A percentile compares a stretch with the other conserved stretches of the same genome.
These are phyloP conservation scores for Cryphonectria nitschkei DNA, from an alignment of 2,329 filamentous ascomycete genomes.

Conservation along the genomic window DNA sequence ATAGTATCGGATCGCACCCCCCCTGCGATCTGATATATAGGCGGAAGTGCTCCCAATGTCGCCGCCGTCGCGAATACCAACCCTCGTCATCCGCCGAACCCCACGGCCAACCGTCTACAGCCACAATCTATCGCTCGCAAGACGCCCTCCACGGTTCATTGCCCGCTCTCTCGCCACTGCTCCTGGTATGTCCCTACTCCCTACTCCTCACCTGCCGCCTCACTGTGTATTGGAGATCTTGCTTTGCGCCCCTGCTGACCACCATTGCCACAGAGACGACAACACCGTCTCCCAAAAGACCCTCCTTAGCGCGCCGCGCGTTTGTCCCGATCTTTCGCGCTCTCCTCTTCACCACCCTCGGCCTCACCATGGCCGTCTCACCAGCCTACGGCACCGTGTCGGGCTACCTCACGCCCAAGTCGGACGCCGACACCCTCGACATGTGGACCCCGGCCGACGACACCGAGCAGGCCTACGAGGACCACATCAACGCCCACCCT, in stretches of 20 bases:
- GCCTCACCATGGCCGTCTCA: conserved; percentile 60
- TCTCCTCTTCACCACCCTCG: conserved; percentile 51
- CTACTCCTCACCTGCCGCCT: background rate
- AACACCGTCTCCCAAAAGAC: conserved; percentile 31
- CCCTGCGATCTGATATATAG: conserved; percentile 8
- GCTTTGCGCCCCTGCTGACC: background rate
- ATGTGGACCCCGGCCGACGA: conserved; percentile 64
- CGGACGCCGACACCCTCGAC: conserved; percentile 73
- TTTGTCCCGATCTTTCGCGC: conserved; percentile 51
- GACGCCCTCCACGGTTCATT: conserved; percentile 8
- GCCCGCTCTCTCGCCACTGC: conserved; percentile 29
- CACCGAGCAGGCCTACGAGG: conserved; percentile 64
- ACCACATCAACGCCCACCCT: conserved; percentile 75
- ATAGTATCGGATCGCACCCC: conserved; percentile 7
- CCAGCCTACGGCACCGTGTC: conserved; percentile 55
- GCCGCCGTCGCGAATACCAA: conserved; percentile 11
- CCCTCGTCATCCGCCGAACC: conserved; percentile 20
- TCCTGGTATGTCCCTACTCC: conserved; percentile 27
- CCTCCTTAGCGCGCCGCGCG: conserved; percentile 49
- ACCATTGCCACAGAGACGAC: conserved; percentile 27
- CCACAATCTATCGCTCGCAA: background rate
- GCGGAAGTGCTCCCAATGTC: conserved; percentile 21
- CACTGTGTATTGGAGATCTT: background rate
- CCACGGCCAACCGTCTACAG: conserved; percentile 10
- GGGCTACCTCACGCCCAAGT: conserved; percentile 54